Percentiles rank a stretch among this genome's conserved stretches.
Evolutionary conservation across 257 asterid species (phyloP).

Genomic region (Capsicum rhomboideum): DNA sequence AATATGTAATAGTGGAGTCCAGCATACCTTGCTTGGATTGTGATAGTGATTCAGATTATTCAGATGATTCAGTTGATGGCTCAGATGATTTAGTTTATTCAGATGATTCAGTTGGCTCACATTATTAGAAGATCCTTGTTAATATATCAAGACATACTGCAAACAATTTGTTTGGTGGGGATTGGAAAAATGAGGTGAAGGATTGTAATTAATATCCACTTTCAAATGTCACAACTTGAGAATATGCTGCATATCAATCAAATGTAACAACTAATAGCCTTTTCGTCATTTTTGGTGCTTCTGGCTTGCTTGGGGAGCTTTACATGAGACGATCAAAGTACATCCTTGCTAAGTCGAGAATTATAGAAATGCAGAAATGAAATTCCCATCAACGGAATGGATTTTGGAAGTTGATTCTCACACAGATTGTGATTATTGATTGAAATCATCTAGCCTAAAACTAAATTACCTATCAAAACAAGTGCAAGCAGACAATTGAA

Average conservation of each 20-base stretch:
- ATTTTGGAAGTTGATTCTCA: background rate
- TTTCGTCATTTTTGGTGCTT: background rate
- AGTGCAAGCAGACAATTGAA: background rate
- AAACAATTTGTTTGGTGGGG: background rate
- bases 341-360: background rate
- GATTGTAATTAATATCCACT: background rate
- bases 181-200: background rate
- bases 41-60: slow-evolving; percentile 57
- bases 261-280: background rate
- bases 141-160: background rate
- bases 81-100: slow-evolving; percentile 11
- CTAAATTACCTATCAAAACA: background rate
- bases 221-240: background rate
- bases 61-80: slow-evolving; percentile 44
- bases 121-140: background rate
- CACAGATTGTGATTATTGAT: too few relatives aligned
- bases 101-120: slow-evolving; percentile 29
- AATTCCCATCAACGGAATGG: background rate
- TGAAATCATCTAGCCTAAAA: background rate
- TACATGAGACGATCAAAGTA: background rate
- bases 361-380: background rate
- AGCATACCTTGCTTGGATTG: slow-evolving; percentile 34
- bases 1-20: slow-evolving; percentile 32
- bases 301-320: background rate
- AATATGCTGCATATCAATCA: background rate